Percentiles rank a stretch among this genome's conserved stretches.
Conservation (phyloP, 2,329 filamentous ascomycete genomes). For the Talaromyces sp. region DNA sequence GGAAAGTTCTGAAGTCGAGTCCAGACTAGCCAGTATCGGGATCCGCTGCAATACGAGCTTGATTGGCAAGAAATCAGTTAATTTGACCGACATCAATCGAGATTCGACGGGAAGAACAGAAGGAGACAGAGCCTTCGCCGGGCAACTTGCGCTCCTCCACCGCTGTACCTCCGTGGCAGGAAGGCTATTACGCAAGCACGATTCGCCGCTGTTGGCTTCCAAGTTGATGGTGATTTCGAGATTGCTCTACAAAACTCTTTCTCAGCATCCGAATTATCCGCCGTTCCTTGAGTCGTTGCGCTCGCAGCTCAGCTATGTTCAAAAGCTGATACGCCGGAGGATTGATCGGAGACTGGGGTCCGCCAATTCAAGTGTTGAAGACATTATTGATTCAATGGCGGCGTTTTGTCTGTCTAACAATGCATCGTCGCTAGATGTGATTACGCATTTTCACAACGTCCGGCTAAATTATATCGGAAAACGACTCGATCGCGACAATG, state of each 20-base stretch:
- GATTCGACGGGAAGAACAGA: slow-evolving; percentile 35
- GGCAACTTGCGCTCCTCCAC: slow-evolving; percentile 59
- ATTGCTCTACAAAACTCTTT: slow-evolving; percentile 71
- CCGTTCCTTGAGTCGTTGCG: slow-evolving; percentile 62
- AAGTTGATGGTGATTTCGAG: slow-evolving; percentile 76
- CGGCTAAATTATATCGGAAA: slow-evolving; percentile 67
- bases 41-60: slow-evolving; percentile 71
- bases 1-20: slow-evolving; percentile 73
- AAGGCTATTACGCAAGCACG: slow-evolving; percentile 53
- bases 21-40: slow-evolving; percentile 69
- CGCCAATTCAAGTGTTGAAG: slow-evolving; percentile 44
- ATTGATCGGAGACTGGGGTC: slow-evolving; percentile 57
- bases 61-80: slow-evolving; percentile 64
- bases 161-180: slow-evolving; percentile 54
- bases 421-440: slow-evolving; percentile 73
- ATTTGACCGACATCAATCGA: slow-evolving; percentile 53
- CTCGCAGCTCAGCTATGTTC: slow-evolving; percentile 62
- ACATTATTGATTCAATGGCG: slow-evolving; percentile 69
- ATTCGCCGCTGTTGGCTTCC: slow-evolving; percentile 57
- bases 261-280: slow-evolving; percentile 49
- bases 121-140: slow-evolving; percentile 51
- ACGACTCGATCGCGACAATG: slow-evolving; percentile 56
- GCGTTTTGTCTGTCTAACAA: slow-evolving; percentile 81
- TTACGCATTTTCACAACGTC: slow-evolving; percentile 74
- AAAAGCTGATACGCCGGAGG: slow-evolving; percentile 63